phyloP scores from a whole-genome alignment of 2,329 filamentous ascomycete species.

The Penicillium sp. region DNA sequence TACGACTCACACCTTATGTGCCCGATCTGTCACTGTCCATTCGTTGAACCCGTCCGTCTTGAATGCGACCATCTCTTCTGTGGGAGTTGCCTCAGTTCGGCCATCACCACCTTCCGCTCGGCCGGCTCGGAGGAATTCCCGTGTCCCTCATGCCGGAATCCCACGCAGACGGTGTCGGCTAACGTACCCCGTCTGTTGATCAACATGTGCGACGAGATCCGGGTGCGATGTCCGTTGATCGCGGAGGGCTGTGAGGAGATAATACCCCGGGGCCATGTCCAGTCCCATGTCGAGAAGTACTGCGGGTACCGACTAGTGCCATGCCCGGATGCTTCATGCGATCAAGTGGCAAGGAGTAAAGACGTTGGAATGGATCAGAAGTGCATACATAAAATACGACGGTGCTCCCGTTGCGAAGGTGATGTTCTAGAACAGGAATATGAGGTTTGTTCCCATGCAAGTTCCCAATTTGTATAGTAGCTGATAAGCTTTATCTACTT shows the following conservation, averaged over 20 bases:
- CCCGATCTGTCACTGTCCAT: constrained; percentile 61
- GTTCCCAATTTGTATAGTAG: not conserved
- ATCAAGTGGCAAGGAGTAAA: constrained; percentile 52
- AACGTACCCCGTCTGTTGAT: constrained; percentile 54
- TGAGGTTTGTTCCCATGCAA: constrained; percentile 38
- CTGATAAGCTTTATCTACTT: constrained; percentile 3
- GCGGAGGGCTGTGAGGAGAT: constrained; percentile 53
- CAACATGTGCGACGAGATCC: constrained; percentile 60
- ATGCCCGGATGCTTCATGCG: constrained; percentile 51
- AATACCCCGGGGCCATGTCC: constrained; percentile 54
- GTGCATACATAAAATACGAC: constrained; percentile 53
- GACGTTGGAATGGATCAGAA: constrained; percentile 48
- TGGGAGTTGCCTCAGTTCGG: constrained; percentile 53
- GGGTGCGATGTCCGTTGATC: constrained; percentile 57
- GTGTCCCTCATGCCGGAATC: constrained; percentile 57
- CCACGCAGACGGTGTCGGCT: constrained; percentile 36
- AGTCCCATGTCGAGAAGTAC: constrained; percentile 59
- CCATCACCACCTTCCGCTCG: constrained; percentile 40
- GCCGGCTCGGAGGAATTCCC: constrained; percentile 37
- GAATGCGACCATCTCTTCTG: constrained; percentile 64
- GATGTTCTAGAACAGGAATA: constrained; percentile 54
- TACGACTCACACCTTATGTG: constrained; percentile 61
- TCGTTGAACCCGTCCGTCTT: constrained; percentile 56
- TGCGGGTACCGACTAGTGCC: constrained; percentile 54
- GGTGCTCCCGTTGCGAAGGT: constrained; percentile 52